These are phyloP conservation scores for Exophiala spinifera DNA, from an alignment of 2,329 filamentous ascomycete genomes.

Conservation along the genomic window DNA sequence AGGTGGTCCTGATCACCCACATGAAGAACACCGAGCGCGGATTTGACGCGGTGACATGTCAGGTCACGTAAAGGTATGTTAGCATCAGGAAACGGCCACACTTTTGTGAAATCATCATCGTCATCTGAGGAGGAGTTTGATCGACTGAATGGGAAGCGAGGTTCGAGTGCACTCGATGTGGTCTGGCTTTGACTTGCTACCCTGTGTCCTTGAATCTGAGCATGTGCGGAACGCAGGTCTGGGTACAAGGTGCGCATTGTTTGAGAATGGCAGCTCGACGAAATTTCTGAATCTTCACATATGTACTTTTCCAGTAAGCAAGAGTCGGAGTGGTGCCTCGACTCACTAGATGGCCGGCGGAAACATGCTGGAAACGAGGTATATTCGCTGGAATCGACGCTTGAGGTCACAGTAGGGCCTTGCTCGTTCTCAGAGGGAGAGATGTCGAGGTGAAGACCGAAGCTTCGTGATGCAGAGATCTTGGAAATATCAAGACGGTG, in stretches of 20 bases:
- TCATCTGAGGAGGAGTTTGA: slow-evolving; percentile 18
- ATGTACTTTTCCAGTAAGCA: slow-evolving; percentile 6
- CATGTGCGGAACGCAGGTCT: slow-evolving; percentile 18
- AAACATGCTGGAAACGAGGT: slow-evolving; percentile 4
- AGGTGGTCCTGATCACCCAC: slow-evolving; percentile 17
- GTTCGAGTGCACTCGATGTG: slow-evolving; percentile 1
- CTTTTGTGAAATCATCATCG: slow-evolving; percentile 1
- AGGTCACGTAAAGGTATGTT: slow-evolving; percentile 9
- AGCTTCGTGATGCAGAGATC: slow-evolving; percentile 1
- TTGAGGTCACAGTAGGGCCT: no score
- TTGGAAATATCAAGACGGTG: not conserved
- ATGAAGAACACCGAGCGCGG: slow-evolving; percentile 17
- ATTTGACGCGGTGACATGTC: slow-evolving; percentile 10
- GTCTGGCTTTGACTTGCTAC: slow-evolving; percentile 8
- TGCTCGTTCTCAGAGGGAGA: not conserved
- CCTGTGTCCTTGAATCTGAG: slow-evolving; percentile 16
- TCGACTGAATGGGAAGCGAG: slow-evolving; percentile 18
- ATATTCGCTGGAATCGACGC: not conserved
- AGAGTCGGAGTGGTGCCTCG: slow-evolving; percentile 18
- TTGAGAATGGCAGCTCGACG: not conserved
- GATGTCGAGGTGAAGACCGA: slow-evolving; percentile 6
- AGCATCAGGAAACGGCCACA: slow-evolving; percentile 1
- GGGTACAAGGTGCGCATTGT: slow-evolving; percentile 16
- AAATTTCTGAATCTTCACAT: not conserved
- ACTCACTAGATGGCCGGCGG: slow-evolving; percentile 3